phyloP scores from a whole-genome alignment of 2,329 filamentous ascomycete genomes.

The Hypoxylon sp. region DNA sequence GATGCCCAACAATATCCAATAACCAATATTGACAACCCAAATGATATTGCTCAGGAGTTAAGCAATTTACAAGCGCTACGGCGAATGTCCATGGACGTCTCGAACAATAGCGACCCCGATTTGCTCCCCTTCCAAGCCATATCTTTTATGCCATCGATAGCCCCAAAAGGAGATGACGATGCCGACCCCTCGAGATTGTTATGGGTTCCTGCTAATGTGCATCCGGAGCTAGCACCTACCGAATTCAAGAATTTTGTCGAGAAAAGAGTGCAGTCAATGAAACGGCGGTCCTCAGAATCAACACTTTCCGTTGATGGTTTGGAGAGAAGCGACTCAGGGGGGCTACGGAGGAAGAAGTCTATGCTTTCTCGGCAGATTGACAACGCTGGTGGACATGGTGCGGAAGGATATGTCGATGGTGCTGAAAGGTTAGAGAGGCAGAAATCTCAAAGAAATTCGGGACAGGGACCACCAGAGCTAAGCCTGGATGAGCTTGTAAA shows the following conservation, averaged over 20 bases:
- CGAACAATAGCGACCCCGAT: conserved; percentile 79
- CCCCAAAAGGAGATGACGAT: conserved; percentile 80
- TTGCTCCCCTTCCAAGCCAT: conserved; percentile 79
- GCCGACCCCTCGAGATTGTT: conserved; percentile 90
- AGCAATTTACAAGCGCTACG: conserved; percentile 92
- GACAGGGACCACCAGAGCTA: conserved; percentile 71
- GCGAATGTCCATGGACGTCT: conserved; percentile 95
- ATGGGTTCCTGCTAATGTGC: conserved; percentile 95
- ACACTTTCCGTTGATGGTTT: conserved; percentile 71
- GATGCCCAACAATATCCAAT: conserved; percentile 85
- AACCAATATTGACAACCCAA: conserved; percentile 90
- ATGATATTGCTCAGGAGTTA: conserved; percentile 90
- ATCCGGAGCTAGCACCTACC: conserved; percentile 93
- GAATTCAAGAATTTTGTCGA: conserved; percentile 98
- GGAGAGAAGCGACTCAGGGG: conserved; percentile 69
- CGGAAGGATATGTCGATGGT: conserved; percentile 82
- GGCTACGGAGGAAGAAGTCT: conserved; percentile 89
- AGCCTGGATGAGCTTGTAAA: conserved; percentile 86
- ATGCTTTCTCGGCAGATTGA: conserved; percentile 96
- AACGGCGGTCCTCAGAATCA: conserved; percentile 83
- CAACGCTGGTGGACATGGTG: conserved; percentile 71
- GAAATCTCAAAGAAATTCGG: conserved; percentile 69
- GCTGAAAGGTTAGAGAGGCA: conserved; percentile 84
- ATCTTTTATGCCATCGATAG: conserved; percentile 77
- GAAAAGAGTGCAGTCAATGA: conserved; percentile 90